These are phyloP conservation scores for Aureobasidium leucospermi DNA, from an alignment of 2,329 filamentous ascomycete species.

Conservation along the genomic window DNA sequence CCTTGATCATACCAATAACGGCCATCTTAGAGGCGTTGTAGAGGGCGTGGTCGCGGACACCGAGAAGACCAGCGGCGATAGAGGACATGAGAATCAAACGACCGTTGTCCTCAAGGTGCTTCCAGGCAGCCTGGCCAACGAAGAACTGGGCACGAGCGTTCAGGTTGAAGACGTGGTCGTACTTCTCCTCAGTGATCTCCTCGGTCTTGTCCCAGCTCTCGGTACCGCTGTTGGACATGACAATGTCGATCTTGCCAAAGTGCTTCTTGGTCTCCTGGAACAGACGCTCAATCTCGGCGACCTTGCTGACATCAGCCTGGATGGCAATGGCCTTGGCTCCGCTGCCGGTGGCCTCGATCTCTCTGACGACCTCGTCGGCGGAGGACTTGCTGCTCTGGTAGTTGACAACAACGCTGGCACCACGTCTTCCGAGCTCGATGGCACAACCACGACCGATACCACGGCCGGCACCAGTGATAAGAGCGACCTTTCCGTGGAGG, in stretches of 20 bases:
- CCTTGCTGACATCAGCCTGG: constrained; percentile 51
- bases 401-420: constrained; percentile 59
- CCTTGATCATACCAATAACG: constrained; percentile 64
- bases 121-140: constrained; percentile 67
- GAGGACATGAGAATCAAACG: constrained; percentile 68
- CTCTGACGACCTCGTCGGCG: constrained; percentile 42
- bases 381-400: constrained; percentile 48
- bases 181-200: constrained; percentile 63
- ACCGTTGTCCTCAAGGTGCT: constrained; percentile 61
- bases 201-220: constrained; percentile 62
- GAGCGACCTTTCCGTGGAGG: constrained; percentile 47
- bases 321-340: constrained; percentile 49
- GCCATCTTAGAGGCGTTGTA: constrained; percentile 68
- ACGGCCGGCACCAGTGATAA: constrained; percentile 59
- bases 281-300: constrained; percentile 52
- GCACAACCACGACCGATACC: constrained; percentile 62
- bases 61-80: constrained; percentile 60
- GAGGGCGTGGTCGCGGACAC: constrained; percentile 63
- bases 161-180: constrained; percentile 62
- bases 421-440: constrained; percentile 58
- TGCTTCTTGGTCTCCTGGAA: constrained; percentile 37
- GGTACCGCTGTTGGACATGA: constrained; percentile 51
- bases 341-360: constrained; percentile 39
- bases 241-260: constrained; percentile 40
- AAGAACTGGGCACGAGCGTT: constrained; percentile 69